Evolutionary conservation across 2,329 filamentous ascomycete genomes (phyloP).

Genomic region (Trichoderma sp.): DNA sequence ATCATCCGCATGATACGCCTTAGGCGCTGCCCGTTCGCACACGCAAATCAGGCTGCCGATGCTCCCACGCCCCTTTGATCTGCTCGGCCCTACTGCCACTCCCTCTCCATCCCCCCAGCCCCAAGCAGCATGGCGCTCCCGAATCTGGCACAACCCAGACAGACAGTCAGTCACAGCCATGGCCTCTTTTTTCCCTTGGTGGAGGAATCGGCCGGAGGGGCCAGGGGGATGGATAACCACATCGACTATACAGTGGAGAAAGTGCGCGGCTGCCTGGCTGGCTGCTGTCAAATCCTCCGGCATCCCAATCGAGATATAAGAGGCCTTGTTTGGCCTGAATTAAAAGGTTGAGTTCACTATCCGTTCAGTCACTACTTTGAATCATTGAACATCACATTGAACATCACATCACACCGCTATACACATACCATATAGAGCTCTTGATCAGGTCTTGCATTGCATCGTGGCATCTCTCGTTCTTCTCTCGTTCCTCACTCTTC

Average conservation of each 20-base stretch:
- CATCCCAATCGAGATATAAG: conserved; percentile 13
- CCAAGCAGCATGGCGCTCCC: background rate
- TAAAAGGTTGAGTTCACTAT: background rate
- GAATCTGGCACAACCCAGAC: background rate
- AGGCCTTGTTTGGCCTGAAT: conserved; percentile 16
- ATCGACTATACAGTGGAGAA: conserved; percentile 11
- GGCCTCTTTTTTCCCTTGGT: background rate
- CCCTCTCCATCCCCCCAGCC: background rate
- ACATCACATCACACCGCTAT: background rate
- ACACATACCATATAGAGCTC: background rate
- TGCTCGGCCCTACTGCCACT: background rate
- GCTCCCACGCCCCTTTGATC: background rate
- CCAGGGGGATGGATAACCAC: background rate
- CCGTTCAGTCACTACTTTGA: background rate
- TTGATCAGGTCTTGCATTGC: background rate
- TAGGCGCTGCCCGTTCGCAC: background rate
- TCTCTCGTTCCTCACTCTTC: background rate
- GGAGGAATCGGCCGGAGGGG: background rate
- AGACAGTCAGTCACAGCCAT: background rate
- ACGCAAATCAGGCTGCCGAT: background rate
- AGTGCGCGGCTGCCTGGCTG: conserved; percentile 15
- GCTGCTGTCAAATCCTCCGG: conserved; percentile 14
- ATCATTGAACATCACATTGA: background rate
- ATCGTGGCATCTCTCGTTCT: background rate
- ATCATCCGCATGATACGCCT: background rate